These are phyloP conservation scores for Rhodotorula sp. DNA, from an alignment of 1,284 basidiomycete genomes.

Conservation along the genomic window DNA sequence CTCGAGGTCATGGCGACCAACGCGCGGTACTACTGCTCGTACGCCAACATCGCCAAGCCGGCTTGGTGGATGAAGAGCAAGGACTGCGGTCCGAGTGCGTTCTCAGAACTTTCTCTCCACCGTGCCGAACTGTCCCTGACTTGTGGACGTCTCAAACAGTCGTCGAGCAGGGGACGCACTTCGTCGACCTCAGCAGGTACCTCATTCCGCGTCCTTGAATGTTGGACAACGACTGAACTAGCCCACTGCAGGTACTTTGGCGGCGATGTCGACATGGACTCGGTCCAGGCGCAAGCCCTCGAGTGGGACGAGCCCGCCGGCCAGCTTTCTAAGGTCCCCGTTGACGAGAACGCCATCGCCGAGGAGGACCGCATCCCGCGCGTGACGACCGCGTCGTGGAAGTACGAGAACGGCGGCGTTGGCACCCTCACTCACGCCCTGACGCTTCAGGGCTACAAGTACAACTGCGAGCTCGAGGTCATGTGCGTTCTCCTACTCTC, in stretches of 20 bases:
- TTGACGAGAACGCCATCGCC: constrained; percentile 76
- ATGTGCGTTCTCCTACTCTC: constrained; percentile 43
- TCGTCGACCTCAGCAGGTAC: constrained; percentile 46
- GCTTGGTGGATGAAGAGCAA: constrained; percentile 96
- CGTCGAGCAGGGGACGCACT: constrained; percentile 92
- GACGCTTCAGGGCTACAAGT: constrained; percentile 83
- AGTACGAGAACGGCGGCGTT: constrained; percentile 88
- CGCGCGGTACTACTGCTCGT: constrained; percentile 88
- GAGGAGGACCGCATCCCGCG: constrained; percentile 64
- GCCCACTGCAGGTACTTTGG: constrained; percentile 71
- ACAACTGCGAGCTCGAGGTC: constrained; percentile 65
- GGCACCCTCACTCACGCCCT: constrained; percentile 85
- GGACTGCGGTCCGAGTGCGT: constrained; percentile 71
- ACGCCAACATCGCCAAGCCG: constrained; percentile 70
- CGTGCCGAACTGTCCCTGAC: not conserved
- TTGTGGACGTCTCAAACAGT: constrained; percentile 48
- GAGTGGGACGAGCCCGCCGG: constrained; percentile 89
- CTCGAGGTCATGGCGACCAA: constrained; percentile 97
- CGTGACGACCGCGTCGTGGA: constrained; percentile 57
- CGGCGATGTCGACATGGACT: constrained; percentile 86
- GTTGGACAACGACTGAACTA: too few species aligned
- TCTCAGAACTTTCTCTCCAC: not conserved
- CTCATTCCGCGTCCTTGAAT: not conserved
- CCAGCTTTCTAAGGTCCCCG: constrained; percentile 71
- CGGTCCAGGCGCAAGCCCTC: constrained; percentile 60